These are phyloP conservation scores for Penicillium corylophilum DNA, from an alignment of 2,329 filamentous ascomycete species.

Conservation along the genomic window DNA sequence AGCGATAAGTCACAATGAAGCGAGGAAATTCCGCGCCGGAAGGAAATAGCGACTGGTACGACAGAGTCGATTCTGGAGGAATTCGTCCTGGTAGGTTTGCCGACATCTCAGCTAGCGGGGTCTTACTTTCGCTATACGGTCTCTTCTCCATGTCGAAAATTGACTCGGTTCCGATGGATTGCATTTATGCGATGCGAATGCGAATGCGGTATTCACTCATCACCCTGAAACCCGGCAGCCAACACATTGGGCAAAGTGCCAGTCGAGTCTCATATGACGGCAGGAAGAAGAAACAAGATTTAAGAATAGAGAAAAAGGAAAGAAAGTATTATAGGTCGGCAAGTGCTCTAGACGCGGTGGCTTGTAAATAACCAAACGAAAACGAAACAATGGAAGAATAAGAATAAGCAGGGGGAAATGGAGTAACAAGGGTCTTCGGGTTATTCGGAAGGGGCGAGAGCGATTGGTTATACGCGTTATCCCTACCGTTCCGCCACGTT, in stretches of 20 bases:
- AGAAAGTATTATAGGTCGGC: neutral
- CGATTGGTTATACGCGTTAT: conserved; percentile 18
- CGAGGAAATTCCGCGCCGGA: conserved; percentile 31
- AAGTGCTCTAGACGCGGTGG: neutral
- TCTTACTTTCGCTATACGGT: neutral
- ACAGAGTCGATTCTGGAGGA: conserved; percentile 15
- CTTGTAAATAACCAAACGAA: neutral
- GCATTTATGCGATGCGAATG: conserved; percentile 17
- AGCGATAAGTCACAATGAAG: conserved; percentile 35
- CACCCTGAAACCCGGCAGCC: conserved; percentile 6
- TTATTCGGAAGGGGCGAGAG: conserved; percentile 8
- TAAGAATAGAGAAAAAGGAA: neutral
- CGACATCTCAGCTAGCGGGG: conserved; percentile 10
- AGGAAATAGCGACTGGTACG: conserved; percentile 34
- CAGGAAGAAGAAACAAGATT: neutral
- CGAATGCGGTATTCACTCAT: neutral
- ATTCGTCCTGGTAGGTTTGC: neutral
- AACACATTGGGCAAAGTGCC: conserved; percentile 14
- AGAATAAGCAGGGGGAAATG: neutral
- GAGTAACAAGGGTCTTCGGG: neutral
- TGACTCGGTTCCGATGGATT: conserved; percentile 13
- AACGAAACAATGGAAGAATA: neutral
- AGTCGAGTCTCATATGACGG: conserved; percentile 12
- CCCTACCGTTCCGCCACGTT: conserved; percentile 31
- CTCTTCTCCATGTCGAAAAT: conserved; percentile 5